These are phyloP conservation scores for Alternaria sp. DNA, from an alignment of 2,329 filamentous ascomycete genomes.

Conservation along the genomic window DNA sequence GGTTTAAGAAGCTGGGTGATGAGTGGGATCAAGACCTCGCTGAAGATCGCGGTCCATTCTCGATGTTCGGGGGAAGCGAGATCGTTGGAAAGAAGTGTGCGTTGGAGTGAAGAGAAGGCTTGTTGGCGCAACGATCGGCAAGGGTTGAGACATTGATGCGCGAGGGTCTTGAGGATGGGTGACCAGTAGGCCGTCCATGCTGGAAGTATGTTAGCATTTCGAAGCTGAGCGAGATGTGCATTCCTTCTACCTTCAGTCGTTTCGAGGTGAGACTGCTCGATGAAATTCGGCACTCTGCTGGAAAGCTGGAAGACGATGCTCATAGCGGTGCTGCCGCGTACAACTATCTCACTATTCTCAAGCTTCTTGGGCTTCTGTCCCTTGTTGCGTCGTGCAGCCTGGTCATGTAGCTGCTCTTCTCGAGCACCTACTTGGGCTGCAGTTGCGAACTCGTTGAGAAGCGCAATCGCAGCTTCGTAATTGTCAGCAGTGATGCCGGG, in stretches of 20 bases:
- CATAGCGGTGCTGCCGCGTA: conserved; percentile 81
- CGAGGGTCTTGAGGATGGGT: conserved; percentile 88
- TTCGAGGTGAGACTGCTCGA: conserved; percentile 92
- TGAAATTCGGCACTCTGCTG: conserved; percentile 80
- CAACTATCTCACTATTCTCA: conserved; percentile 75
- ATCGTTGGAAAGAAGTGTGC: conserved; percentile 83
- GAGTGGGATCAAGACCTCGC: conserved; percentile 90
- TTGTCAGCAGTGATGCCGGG: conserved; percentile 93
- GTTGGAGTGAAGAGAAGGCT: conserved; percentile 84
- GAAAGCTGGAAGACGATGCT: conserved; percentile 84
- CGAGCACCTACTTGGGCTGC: conserved; percentile 77
- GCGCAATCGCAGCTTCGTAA: conserved; percentile 83
- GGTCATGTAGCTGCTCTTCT: conserved; percentile 74
- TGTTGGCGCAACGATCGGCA: conserved; percentile 92
- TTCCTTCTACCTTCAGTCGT: conserved; percentile 72
- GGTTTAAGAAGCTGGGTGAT: conserved; percentile 89
- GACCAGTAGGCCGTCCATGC: conserved; percentile 99
- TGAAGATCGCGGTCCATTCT: conserved; percentile 95
- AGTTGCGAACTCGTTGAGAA: conserved; percentile 90
- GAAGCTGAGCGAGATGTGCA: not conserved
- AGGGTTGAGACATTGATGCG: conserved; percentile 90
- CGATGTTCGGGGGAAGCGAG: conserved; percentile 83
- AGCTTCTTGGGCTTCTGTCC: conserved; percentile 59
- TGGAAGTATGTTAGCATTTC: conserved; percentile 41
- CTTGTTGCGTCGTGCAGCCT: conserved; percentile 60